These are phyloP conservation scores for Suillus variegatus DNA, from an alignment of 768 basidiomycete species.

Conservation along the genomic window DNA sequence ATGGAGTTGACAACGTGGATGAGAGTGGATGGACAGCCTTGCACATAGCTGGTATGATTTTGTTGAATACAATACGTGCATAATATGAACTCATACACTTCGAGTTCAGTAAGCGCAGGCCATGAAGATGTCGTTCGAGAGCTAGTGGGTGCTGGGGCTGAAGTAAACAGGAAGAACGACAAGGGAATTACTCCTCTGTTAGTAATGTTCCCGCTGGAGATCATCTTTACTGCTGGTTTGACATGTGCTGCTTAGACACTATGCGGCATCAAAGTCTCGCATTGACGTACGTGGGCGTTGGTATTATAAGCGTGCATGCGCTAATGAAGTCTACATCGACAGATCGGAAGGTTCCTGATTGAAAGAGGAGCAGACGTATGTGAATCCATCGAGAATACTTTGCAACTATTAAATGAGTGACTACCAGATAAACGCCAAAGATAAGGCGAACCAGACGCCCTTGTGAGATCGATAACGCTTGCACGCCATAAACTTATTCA, in stretches of 20 bases:
- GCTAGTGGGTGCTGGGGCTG: constrained; percentile 79
- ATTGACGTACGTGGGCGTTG: constrained; percentile 59
- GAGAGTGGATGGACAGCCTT: constrained; percentile 75
- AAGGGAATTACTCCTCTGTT: constrained; percentile 86
- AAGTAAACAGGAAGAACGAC: constrained; percentile 77
- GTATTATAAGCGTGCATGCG: constrained; percentile 22
- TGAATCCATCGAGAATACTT: constrained; percentile 32
- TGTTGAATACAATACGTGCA: not conserved
- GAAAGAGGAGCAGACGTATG: constrained; percentile 89
- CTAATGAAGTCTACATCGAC: constrained; percentile 30
- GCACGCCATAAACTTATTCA: constrained; percentile 3
- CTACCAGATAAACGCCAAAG: constrained; percentile 86
- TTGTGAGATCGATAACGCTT: constrained; percentile 53
- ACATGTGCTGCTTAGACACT: constrained; percentile 58
- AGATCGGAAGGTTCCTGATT: constrained; percentile 90
- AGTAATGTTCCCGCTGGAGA: constrained; percentile 28
- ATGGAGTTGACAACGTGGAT: constrained; percentile 62
- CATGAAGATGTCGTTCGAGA: constrained; percentile 73
- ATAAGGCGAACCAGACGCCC: constrained; percentile 91
- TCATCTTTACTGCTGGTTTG: not conserved
- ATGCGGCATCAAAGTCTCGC: constrained; percentile 90
- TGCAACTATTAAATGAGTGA: constrained; percentile 30
- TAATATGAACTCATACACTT: not conserved
- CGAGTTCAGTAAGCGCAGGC: constrained; percentile 71
- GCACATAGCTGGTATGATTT: constrained; percentile 70